These are phyloP conservation scores for Isabelozyma pseudorhagii DNA, from an alignment of 805 yeast species.

Conservation along the genomic window DNA sequence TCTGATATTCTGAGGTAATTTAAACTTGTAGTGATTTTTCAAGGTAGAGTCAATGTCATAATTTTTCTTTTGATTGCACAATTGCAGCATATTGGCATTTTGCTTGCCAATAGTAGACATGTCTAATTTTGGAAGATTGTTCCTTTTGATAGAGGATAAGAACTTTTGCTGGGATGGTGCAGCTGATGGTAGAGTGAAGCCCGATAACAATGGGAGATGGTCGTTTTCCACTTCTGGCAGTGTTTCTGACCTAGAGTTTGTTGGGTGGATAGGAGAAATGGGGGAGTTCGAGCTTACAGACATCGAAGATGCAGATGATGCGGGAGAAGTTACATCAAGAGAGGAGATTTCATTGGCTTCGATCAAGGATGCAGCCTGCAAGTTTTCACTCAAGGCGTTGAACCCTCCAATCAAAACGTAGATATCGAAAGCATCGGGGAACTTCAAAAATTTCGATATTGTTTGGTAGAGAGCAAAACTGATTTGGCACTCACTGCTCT, in stretches of 20 bases:
- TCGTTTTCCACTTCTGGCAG: not conserved
- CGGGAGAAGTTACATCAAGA: not conserved
- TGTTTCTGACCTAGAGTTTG: not conserved
- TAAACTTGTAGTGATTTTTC: slow-evolving; percentile 17
- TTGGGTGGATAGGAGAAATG: slow-evolving; percentile 1
- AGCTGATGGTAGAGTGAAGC: slow-evolving; percentile 41
- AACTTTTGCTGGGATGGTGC: slow-evolving; percentile 34
- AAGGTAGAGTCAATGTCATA: slow-evolving; percentile 1
- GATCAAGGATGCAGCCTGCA: not conserved
- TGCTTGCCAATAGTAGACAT: slow-evolving; percentile 4
- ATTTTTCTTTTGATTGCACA: not conserved
- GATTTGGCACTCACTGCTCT: slow-evolving; percentile 16
- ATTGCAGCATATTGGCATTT: not conserved
- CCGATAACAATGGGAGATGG: slow-evolving; percentile 20
- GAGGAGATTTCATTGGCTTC: not conserved
- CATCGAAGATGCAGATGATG: slow-evolving; percentile 6
- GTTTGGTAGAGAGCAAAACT: slow-evolving; percentile 33
- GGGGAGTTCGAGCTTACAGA: slow-evolving; percentile 4
- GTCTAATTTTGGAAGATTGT: slow-evolving; percentile 19
- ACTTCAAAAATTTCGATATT: slow-evolving; percentile 22
- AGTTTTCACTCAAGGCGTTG: not conserved
- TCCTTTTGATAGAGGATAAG: slow-evolving; percentile 33
- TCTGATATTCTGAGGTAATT: slow-evolving; percentile 14
- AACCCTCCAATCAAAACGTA: slow-evolving; percentile 28
- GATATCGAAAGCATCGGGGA: slow-evolving; percentile 15